Conservation (phyloP, 179 eudicot species). For the Camellia oleifera region DNA sequence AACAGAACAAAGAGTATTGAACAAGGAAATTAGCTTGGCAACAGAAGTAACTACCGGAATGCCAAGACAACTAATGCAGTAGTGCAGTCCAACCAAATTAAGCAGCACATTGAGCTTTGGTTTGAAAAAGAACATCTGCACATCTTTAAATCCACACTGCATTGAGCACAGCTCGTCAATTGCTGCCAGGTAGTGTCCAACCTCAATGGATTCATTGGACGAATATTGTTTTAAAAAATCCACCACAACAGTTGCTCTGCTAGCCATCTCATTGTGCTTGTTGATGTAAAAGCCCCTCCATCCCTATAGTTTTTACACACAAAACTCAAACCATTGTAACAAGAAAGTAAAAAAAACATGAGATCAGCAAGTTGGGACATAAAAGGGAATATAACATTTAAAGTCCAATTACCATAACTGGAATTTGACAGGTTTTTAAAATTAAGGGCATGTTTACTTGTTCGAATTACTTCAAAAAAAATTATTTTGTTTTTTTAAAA, state of each 20-base stretch:
- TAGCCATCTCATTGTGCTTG: constrained; percentile 62
- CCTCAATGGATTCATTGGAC: constrained; percentile 62
- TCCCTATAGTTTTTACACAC: constrained; percentile 30
- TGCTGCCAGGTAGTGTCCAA: constrained; percentile 62
- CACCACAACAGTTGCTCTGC: constrained; percentile 37
- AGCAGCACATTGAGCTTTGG: constrained; percentile 56
- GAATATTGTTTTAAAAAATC: constrained; percentile 52
- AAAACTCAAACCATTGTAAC: neutral
- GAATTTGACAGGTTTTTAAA: neutral
- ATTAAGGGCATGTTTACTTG: neutral
- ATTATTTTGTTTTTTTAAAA: too few species aligned
- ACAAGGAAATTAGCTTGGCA: neutral
- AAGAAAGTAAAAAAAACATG: neutral
- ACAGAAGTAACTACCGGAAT: constrained; percentile 48
- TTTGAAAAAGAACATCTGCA: constrained; percentile 61
- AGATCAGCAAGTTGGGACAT: neutral
- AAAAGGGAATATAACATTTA: neutral
- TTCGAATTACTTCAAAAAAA: neutral
- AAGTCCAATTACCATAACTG: neutral
- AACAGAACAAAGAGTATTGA: neutral
- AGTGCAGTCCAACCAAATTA: constrained; percentile 80
- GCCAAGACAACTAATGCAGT: constrained; percentile 66
- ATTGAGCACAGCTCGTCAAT: constrained; percentile 45
- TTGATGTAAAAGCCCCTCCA: constrained; percentile 58
- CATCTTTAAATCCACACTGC: constrained; percentile 68